A percentile compares a stretch with the other conserved stretches of the same genome.
phyloP scores from a whole-genome alignment of 768 basidiomycete species.

The Tylopilus plumbeoviolaceoides region DNA sequence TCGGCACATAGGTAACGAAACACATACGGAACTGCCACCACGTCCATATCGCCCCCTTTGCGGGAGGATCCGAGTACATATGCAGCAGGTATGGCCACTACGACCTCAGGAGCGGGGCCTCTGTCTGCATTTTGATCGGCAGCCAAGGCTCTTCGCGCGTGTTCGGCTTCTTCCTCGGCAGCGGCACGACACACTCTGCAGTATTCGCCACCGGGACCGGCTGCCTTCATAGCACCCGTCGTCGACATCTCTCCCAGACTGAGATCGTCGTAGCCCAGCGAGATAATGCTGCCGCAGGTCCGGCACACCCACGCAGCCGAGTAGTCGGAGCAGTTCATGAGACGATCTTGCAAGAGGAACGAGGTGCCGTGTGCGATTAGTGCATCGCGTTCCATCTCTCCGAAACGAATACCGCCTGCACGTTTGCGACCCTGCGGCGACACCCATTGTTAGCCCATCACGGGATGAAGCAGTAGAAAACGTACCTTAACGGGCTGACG shows the following conservation, averaged over 20 bases:
- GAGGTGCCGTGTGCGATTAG: conserved; percentile 98
- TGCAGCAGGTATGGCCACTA: conserved; percentile 61
- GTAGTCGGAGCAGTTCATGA: conserved; percentile 99
- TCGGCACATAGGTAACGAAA: conserved; percentile 94
- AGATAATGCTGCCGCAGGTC: conserved; percentile 92
- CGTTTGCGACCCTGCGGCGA: conserved; percentile 84
- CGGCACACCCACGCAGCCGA: conserved; percentile 99
- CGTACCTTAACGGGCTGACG: conserved; percentile 94
- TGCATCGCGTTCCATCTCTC: conserved; percentile 99
- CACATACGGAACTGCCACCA: conserved; percentile 93
- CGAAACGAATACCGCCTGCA: conserved; percentile 97
- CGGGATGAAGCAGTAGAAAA: background rate
- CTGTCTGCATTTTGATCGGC: conserved; percentile 48
- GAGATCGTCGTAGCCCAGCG: conserved; percentile 91
- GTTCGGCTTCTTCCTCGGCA: conserved; percentile 60
- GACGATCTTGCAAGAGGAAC: conserved; percentile 94
- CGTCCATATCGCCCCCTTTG: conserved; percentile 84
- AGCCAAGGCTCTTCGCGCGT: conserved; percentile 54
- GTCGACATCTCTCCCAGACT: conserved; percentile 60
- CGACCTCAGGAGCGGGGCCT: conserved; percentile 46
- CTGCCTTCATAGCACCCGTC: conserved; percentile 48
- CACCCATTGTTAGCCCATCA: conserved; percentile 4
- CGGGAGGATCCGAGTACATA: conserved; percentile 55
- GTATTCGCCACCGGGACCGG: conserved; percentile 86
- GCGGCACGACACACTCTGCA: conserved; percentile 87